These are phyloP conservation scores for Leptographium wingfieldii DNA, from an alignment of 2,329 filamentous ascomycete species.

Conservation along the genomic window DNA sequence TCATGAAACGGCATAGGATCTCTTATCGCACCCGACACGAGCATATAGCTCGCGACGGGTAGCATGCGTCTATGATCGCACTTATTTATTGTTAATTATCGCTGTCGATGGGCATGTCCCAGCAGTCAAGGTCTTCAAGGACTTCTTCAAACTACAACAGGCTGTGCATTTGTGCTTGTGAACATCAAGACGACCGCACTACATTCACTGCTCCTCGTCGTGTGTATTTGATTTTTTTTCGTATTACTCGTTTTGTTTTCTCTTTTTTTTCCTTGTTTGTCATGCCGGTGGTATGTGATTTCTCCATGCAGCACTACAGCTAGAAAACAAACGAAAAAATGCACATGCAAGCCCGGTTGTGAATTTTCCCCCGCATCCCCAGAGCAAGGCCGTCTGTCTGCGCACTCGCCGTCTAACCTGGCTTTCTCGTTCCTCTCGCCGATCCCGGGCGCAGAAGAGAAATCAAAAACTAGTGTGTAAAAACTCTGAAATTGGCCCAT, in stretches of 20 bases:
- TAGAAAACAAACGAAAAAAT: not conserved
- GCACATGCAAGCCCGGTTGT: not conserved
- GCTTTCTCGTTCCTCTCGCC: conserved; percentile 1
- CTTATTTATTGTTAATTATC: not conserved
- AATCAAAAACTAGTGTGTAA: conserved; percentile 1
- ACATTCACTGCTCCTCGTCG: not conserved
- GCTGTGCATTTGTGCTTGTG: no score
- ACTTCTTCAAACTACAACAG: no score
- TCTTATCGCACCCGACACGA: not conserved
- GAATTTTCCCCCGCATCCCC: not conserved
- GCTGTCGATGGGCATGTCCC: not conserved
- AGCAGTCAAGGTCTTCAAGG: no score
- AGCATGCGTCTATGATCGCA: not conserved
- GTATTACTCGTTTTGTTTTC: conserved; percentile 5
- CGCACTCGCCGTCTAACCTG: not conserved
- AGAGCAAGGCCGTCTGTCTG: not conserved
- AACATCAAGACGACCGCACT: no score
- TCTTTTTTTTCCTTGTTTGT: not conserved
- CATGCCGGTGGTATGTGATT: not conserved
- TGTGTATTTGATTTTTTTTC: conserved; percentile 3
- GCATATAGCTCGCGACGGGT: not conserved
- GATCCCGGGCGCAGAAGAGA: not conserved
- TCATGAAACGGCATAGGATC: not conserved
- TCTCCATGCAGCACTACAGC: not conserved
- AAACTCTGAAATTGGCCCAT: not conserved